These are phyloP conservation scores for Mrakia blollopis DNA, from an alignment of 768 basidiomycete species.

Conservation along the genomic window DNA sequence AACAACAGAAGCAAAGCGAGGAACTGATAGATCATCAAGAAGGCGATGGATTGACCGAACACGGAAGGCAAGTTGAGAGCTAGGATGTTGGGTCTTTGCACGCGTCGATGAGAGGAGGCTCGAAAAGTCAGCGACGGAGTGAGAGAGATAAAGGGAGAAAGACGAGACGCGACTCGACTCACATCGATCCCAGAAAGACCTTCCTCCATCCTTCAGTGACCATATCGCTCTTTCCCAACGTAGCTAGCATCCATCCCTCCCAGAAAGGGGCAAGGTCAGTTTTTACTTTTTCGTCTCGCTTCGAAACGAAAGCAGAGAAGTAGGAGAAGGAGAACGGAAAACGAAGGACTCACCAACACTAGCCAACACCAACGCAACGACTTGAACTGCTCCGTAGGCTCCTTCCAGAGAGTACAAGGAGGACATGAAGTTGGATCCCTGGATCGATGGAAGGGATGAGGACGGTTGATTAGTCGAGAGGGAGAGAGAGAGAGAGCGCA, in stretches of 20 bases:
- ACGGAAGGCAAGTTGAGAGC: constrained; percentile 68
- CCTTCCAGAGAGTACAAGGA: constrained; percentile 68
- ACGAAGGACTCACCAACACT: constrained; percentile 54
- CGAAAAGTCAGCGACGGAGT: not conserved
- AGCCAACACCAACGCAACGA: constrained; percentile 64
- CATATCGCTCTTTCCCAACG: constrained; percentile 38
- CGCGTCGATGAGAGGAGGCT: constrained; percentile 13
- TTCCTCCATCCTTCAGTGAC: constrained; percentile 55
- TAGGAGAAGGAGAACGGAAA: not conserved
- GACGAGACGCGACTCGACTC: constrained; percentile 35
- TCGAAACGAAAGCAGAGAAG: not conserved
- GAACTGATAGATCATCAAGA: constrained; percentile 57
- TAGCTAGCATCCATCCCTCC: too few relatives aligned
- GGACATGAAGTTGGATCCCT: constrained; percentile 68
- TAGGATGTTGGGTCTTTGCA: constrained; percentile 61
- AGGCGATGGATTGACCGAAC: constrained; percentile 56
- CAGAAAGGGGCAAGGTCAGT: constrained; percentile 47
- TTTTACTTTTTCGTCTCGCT: constrained; percentile 31
- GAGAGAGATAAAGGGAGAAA: not conserved
- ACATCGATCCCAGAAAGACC: constrained; percentile 66
- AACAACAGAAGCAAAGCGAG: constrained; percentile 56
- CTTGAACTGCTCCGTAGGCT: constrained; percentile 62
- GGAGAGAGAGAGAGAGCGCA: not conserved
- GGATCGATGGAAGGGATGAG: not conserved
- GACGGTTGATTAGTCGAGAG: not conserved